Evolutionary conservation across 2,329 filamentous ascomycete genomes (phyloP).

Genomic region (Geosmithia putterillii): DNA sequence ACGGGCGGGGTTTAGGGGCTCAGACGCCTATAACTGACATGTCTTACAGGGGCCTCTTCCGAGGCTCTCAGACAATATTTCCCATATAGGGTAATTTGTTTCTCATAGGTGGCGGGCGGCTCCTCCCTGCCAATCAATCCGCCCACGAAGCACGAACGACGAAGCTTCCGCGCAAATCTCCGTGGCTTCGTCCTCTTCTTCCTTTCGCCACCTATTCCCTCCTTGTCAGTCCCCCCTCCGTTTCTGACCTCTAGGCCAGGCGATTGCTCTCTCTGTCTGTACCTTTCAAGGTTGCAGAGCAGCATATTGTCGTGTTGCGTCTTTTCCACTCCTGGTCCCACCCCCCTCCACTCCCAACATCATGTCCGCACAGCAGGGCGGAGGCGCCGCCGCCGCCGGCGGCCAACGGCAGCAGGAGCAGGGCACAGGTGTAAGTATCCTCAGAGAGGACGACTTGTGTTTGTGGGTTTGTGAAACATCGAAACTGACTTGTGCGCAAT

Average conservation of each 20-base stretch:
- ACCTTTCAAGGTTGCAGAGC: neutral
- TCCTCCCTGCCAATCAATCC: neutral
- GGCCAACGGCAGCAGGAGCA: neutral
- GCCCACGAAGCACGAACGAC: neutral
- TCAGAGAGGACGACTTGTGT: neutral
- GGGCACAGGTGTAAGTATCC: neutral
- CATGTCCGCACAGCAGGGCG: neutral
- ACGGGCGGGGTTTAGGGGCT: too few relatives aligned
- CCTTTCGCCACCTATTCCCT: neutral
- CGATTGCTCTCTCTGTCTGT: neutral
- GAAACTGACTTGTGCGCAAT: neutral
- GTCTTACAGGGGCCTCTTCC: too few relatives aligned
- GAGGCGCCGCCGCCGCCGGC: neutral
- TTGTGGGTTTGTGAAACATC: neutral
- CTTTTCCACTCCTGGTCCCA: neutral
- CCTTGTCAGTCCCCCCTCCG: neutral
- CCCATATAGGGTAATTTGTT: too few relatives aligned
- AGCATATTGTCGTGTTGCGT: neutral
- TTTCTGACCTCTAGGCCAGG: neutral
- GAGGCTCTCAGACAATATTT: too few relatives aligned
- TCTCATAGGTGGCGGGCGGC: neutral
- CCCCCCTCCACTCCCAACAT: neutral
- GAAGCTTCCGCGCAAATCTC: neutral
- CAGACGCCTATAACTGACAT: too few relatives aligned
- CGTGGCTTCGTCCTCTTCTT: neutral